These are phyloP conservation scores for Clavispora vitiphila DNA, from an alignment of 805 yeast species.

Conservation along the genomic window DNA sequence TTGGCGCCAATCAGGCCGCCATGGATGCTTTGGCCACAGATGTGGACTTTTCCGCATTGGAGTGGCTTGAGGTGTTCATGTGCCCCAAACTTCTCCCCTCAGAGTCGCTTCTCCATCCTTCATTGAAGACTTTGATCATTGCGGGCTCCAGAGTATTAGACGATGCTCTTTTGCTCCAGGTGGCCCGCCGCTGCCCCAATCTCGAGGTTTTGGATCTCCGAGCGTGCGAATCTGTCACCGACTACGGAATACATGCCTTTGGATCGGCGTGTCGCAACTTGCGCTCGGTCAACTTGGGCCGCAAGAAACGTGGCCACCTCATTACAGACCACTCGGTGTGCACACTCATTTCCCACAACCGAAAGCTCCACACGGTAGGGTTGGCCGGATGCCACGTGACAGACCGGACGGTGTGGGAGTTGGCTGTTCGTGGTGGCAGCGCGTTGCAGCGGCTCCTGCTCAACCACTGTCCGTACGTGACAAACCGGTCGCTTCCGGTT, in stretches of 20 bases:
- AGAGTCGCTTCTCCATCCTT: constrained; percentile 20
- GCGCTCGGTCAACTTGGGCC: constrained; percentile 67
- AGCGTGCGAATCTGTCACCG: constrained; percentile 77
- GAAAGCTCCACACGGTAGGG: constrained; percentile 62
- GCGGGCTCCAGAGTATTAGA: constrained; percentile 68
- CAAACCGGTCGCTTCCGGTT: constrained; percentile 55
- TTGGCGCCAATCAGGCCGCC: constrained; percentile 48
- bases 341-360: constrained; percentile 51
- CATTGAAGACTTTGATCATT: constrained; percentile 44
- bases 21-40: constrained; percentile 42
- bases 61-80: constrained; percentile 76
- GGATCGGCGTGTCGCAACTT: constrained; percentile 57
- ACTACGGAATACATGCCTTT: constrained; percentile 66
- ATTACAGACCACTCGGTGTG: constrained; percentile 69
- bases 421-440: constrained; percentile 50
- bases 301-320: constrained; percentile 61
- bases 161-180: constrained; percentile 51
- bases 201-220: constrained; percentile 68
- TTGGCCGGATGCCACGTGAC: constrained; percentile 82
- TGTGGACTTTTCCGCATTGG: constrained; percentile 44
- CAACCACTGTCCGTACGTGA: constrained; percentile 61
- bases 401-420: constrained; percentile 76
- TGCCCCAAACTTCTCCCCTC: constrained; percentile 69
- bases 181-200: constrained; percentile 53
- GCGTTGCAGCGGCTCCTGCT: constrained; percentile 62